Base-by-base conservation (phyloP, 805 yeast genomes). In the Saturnispora hagleri region DNA sequence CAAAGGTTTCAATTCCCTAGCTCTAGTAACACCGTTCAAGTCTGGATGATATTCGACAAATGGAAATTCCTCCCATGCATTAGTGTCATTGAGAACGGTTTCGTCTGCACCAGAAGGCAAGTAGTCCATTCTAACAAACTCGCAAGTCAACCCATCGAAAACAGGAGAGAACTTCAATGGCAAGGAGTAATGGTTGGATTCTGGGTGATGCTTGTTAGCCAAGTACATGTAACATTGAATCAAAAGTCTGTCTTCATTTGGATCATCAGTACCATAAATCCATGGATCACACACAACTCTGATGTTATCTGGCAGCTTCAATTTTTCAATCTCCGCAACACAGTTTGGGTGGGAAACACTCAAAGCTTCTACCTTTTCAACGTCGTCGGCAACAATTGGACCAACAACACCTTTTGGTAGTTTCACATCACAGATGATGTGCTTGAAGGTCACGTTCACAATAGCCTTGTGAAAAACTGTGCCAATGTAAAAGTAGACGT, bases 191-290 rank as follows among this genome's bases (percentile, higher is more conserved):
- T 84, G 89, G 71, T 84, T 84, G 5, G 86, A 80, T 65, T 84
- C 86, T 46, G 79, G 65, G 70, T 86, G 86, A 62, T 78, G 67
- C 57, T 85, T 79, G 53, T 77, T 81, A 58, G 75, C 73, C 62
- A 86, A 75, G 69, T 86, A 86, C 81, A 84, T 81, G 73, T 81
- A 83, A 66, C 82, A 81, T 70, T 84, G 89, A 56, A 81, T 72
- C 71, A 81, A 70, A n/a, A 81, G 77, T 66, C 82, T 76, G 43
- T 65, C 71, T 62, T 82, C 86, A 54, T 74, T 69, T 46, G 77
- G 69, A 59, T 80, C 82, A 58, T 80, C 82, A 34, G 89, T 82
- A 61, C 91, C 95, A 65, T 86, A 85, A 76, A 85, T 86, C 95
- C 95, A 86, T 50, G 90, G 88, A 64, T 85, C 91, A 62, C 76